A percentile compares a stretch with the other conserved stretches of the same genome.
phyloP scores from a whole-genome alignment of 2,329 filamentous ascomycete genomes.

The Pseudogymnoascus verrucosus region DNA sequence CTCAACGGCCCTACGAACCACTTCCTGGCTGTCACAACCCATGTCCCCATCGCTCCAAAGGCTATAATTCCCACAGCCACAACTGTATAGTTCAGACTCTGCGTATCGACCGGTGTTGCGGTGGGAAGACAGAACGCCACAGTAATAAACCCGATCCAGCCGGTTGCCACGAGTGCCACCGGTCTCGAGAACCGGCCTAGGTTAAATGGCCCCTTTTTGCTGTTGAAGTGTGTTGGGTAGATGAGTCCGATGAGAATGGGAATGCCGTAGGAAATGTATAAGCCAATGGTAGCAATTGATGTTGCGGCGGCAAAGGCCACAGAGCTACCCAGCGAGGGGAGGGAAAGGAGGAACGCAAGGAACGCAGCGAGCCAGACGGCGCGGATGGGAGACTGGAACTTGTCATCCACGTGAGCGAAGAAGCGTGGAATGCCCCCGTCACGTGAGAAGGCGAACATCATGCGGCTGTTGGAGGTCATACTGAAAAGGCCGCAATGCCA shows the following conservation, averaged over 20 bases:
- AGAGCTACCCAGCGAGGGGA: conserved; percentile 45
- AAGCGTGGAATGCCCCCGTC: conserved; percentile 47
- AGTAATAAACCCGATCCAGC: conserved; percentile 48
- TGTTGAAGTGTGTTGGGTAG: conserved; percentile 40
- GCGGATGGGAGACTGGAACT: conserved; percentile 42
- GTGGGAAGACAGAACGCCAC: conserved; percentile 51
- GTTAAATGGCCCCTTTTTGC: conserved; percentile 48
- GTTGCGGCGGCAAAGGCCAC: conserved; percentile 52
- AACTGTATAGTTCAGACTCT: conserved; percentile 52
- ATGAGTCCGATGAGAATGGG: conserved; percentile 48
- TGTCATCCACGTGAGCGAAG: conserved; percentile 45
- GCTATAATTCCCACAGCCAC: conserved; percentile 51
- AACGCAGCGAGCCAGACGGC: conserved; percentile 48
- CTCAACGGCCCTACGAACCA: conserved; percentile 51
- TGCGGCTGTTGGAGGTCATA: conserved; percentile 48
- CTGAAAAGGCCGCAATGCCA: conserved; percentile 54
- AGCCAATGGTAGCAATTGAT: conserved; percentile 46
- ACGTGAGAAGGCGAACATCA: conserved; percentile 52
- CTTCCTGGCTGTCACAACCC: conserved; percentile 43
- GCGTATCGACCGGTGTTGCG: conserved; percentile 44
- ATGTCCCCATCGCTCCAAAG: conserved; percentile 38
- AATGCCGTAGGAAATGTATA: conserved; percentile 51
- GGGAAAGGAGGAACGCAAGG: conserved; percentile 45
- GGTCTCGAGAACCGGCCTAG: conserved; percentile 38
- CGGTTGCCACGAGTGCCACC: conserved; percentile 38